These are phyloP conservation scores for Musa acuminata DNA, from an alignment of 176 grass and related monocot genomes.

Conservation along the genomic window DNA sequence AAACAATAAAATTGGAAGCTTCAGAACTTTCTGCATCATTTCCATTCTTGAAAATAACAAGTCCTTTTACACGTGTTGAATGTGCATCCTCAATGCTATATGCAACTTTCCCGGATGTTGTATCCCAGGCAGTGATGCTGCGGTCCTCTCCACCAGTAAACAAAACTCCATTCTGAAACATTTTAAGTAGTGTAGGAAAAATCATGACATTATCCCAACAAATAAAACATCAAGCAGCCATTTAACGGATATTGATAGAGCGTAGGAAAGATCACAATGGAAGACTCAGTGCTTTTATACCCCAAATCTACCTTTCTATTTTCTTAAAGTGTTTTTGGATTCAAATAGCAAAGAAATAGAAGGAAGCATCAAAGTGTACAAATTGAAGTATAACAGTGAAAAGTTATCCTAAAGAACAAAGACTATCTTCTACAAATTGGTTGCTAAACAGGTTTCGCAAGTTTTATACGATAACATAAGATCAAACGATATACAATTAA, in stretches of 20 bases:
- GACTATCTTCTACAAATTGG: background rate
- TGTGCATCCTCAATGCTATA: conserved; percentile 66
- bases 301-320: no score
- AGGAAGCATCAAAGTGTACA: background rate
- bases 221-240: background rate
- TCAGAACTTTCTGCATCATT: conserved; percentile 29
- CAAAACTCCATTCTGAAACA: conserved; percentile 52
- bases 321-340: background rate
- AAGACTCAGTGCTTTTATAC: background rate
- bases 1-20: conserved; percentile 50
- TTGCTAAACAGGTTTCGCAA: background rate
- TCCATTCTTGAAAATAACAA: conserved; percentile 36
- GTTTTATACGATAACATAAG: no score
- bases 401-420: background rate
- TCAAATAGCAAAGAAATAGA: background rate
- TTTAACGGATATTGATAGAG: background rate
- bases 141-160: conserved; percentile 80
- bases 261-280: background rate
- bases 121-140: conserved; percentile 70
- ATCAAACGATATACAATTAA: no score
- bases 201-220: conserved; percentile 8
- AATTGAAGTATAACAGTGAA: background rate
- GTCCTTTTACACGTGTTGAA: conserved; percentile 69
- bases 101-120: conserved; percentile 54
- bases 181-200: background rate